These are phyloP conservation scores for Immersiporthe knoxdaviesiana DNA, from an alignment of 2,329 filamentous ascomycete genomes.

Conservation along the genomic window DNA sequence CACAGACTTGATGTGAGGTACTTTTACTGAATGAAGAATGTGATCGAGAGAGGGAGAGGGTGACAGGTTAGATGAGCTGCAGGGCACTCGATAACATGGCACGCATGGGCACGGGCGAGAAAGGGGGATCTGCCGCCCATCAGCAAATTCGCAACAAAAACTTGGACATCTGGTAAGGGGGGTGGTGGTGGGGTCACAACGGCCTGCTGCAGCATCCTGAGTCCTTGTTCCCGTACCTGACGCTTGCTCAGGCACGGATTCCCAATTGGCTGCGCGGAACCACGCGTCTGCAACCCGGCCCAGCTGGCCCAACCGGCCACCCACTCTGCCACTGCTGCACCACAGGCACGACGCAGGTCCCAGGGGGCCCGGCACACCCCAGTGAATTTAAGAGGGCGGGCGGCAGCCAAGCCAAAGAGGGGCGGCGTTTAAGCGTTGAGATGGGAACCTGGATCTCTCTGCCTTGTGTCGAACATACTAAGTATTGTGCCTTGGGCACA, in stretches of 20 bases:
- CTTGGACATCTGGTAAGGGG: neutral
- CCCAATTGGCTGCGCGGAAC: slow-evolving; percentile 28
- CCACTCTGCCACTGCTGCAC: neutral
- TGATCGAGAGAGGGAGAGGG: neutral
- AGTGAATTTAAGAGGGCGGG: neutral
- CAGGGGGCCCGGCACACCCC: slow-evolving; percentile 9
- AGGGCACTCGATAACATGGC: too few species aligned
- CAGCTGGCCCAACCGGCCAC: neutral
- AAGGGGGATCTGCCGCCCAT: slow-evolving; percentile 7
- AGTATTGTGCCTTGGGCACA: neutral
- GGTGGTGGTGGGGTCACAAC: slow-evolving; percentile 6
- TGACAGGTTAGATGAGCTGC: neutral
- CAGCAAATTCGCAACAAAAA: neutral
- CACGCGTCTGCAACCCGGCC: slow-evolving; percentile 20
- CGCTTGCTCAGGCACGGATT: slow-evolving; percentile 28
- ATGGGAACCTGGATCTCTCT: too few species aligned
- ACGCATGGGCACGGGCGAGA: too few species aligned
- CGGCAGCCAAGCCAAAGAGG: too few species aligned
- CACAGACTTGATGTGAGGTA: neutral
- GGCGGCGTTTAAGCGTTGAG: neutral
- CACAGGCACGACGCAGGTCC: slow-evolving; percentile 14
- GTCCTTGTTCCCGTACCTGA: slow-evolving; percentile 19
- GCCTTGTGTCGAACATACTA: neutral
- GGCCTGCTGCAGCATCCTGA: slow-evolving; percentile 9
- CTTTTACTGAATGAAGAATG: slow-evolving; percentile 1